Base-by-base conservation (phyloP, 2,329 filamentous ascomycete species). In the Colletotrichum sp. region DNA sequence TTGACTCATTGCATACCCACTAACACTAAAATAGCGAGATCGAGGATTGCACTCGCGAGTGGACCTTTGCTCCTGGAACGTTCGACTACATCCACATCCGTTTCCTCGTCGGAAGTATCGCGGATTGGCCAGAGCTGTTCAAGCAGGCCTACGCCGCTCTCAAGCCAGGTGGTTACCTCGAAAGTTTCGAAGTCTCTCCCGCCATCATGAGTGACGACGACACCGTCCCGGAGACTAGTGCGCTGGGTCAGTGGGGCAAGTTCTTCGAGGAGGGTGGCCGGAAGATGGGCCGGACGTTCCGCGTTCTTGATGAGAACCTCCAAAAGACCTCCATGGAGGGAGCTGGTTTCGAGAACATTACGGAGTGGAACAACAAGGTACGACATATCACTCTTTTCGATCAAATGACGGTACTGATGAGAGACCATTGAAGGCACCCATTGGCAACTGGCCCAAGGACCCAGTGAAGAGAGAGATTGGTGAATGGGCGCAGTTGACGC, bases 61-160 rank as follows among this genome's bases (percentile, higher is more conserved):
- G 86, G 85, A 91, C 84, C 82, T 90, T 84, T 79, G 21, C 73
- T 7, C 84, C 86, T 76, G 88, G 75, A 77, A 74, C 77, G 24
- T 90, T 91, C 78, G 91, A 93, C 82, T 91, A 88, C 78, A 88
- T 93, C 70, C 91, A 92, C 80, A 88, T 89, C 6, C 87, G 88
- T 24, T 85, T 89, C 77, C 83, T 92, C 76, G 82, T 87, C 2
- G 90, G 91, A 26, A 86, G 86, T 68, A 87, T 92, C 76, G 80
- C 84, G 3, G 90, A 91, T 73, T 92, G 89, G 80, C 86, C 86
- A 30, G 84, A 86, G 52, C 80, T 92, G 8, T 85, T 91, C 74
- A 83, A 83, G 63, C 87, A 88, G 69, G 80, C 87, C 7, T 89
- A 83, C 79, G 84, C 83, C 70, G 86, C 90, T 72, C 83, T 90